Evolutionary conservation across 2,329 filamentous ascomycete genomes (phyloP), one percentile per base, ranked within the genome.

Genomic region (Venturia oleaginea): DNA sequence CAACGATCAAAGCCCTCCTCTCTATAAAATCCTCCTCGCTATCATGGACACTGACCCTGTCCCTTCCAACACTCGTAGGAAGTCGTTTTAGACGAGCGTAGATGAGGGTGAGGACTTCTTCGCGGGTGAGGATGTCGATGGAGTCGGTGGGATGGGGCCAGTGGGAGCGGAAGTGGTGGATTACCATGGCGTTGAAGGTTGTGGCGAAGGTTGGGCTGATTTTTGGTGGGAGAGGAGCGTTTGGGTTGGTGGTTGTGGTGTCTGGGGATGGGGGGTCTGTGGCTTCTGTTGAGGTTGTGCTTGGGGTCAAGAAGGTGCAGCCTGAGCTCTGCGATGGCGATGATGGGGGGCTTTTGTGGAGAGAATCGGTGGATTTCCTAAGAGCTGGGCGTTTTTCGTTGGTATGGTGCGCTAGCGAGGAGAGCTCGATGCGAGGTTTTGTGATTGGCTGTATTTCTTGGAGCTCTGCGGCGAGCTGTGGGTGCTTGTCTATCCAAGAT

Each of bases 11-110:
- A 34, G 51, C 51, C 19, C 51, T 57, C 51, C 51, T 32, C 30
- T 57, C 51, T n/a, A 57, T 34, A 13, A 57, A 57, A n/a, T 57
- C 51, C 24, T 57, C 51, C 30, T 57, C 51, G 51, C 51, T 57
- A 34, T 57, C 51, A 27, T 51, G 46, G 10, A 51, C 10, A 15
- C 46, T 51, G 22, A 51, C 22, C 22, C 46, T 27, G 2, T 27
- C 46, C 46, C 46, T 51, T 4, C 46, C 46, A 10, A 51, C 46
- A 22, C 24, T 27, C 46, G 46, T 51, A 11, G 46, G 46, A 4
- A 51, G 22, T 8, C 46, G 22, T 27, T 22, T 51, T 10, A 51
- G 46, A 30, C 46, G 46, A 6, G 51, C 51, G 51, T 34, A n/a
- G 27, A 57, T 57, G 3, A 57, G 27, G 3, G 2, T 34, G 30